These are phyloP conservation scores for Seiridium unicorne DNA, from an alignment of 2,329 filamentous ascomycete genomes.

Conservation along the genomic window DNA sequence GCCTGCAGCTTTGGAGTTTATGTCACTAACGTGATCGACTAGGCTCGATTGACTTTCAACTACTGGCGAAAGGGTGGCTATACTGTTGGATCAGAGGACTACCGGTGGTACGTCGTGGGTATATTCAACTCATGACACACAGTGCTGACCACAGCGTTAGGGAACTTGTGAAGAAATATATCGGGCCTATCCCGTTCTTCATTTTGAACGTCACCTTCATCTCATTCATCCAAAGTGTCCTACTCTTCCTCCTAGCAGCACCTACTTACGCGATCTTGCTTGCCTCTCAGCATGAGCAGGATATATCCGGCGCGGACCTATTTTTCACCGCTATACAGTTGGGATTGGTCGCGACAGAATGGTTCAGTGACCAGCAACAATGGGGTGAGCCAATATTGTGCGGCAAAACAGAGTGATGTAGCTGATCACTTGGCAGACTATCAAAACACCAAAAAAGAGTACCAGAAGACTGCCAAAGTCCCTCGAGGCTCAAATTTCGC, in stretches of 20 bases:
- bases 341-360: slow-evolving; percentile 62
- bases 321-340: slow-evolving; percentile 45
- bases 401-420: background rate
- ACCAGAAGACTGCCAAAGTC: slow-evolving; percentile 70
- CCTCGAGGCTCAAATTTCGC: slow-evolving; percentile 62
- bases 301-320: slow-evolving; percentile 44
- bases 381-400: slow-evolving; percentile 60
- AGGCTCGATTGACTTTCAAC: slow-evolving; percentile 87
- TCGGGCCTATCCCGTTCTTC: slow-evolving; percentile 69
- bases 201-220: slow-evolving; percentile 91
- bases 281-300: slow-evolving; percentile 59
- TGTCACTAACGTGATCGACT: background rate
- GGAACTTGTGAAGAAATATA: slow-evolving; percentile 68
- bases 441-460: slow-evolving; percentile 77
- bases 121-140: background rate
- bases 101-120: slow-evolving; percentile 64
- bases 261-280: slow-evolving; percentile 85
- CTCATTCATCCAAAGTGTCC: slow-evolving; percentile 74
- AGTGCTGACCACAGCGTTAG: slow-evolving; percentile 29
- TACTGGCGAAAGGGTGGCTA: slow-evolving; percentile 97
- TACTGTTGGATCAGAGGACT: slow-evolving; percentile 84
- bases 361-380: slow-evolving; percentile 87
- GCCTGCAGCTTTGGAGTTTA: too few species aligned
- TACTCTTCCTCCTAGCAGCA: slow-evolving; percentile 72
- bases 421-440: slow-evolving; percentile 53